Percentiles rank a stretch among this genome's conserved stretches.
These are phyloP conservation scores for Globisporangium cederbergense DNA, from an alignment of 352 stramenopile species.

Conservation along the genomic window DNA sequence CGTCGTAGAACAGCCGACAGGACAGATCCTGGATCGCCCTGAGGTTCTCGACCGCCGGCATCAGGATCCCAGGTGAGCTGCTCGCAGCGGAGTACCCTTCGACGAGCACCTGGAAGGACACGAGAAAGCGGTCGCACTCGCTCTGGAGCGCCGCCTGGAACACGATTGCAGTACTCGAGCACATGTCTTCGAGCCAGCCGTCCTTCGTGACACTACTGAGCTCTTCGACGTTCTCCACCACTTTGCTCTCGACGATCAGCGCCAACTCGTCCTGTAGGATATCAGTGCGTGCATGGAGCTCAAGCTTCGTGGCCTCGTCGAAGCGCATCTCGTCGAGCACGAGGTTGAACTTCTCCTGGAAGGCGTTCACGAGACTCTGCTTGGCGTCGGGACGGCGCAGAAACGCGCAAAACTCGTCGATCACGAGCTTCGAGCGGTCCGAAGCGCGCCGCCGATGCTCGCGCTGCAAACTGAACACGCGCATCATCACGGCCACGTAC, in stretches of 20 bases:
- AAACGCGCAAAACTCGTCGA: slow-evolving; percentile 51
- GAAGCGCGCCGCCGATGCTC: slow-evolving; percentile 31
- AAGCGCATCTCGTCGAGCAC: slow-evolving; percentile 83
- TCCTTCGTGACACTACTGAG: slow-evolving; percentile 40
- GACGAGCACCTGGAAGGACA: slow-evolving; percentile 51
- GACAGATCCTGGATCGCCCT: slow-evolving; percentile 28
- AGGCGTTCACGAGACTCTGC: slow-evolving; percentile 59
- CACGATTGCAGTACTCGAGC: slow-evolving; percentile 34
- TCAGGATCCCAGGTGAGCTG: slow-evolving; percentile 26
- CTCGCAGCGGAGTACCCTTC: slow-evolving; percentile 52
- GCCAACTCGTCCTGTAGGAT: slow-evolving; percentile 66
- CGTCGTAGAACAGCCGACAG: slow-evolving; percentile 41
- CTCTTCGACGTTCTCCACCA: slow-evolving; percentile 38
- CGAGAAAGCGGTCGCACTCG: slow-evolving; percentile 71
- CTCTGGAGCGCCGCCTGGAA: slow-evolving; percentile 61
- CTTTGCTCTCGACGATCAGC: slow-evolving; percentile 40
- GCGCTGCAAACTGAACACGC: slow-evolving; percentile 33
- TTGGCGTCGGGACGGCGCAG: slow-evolving; percentile 62
- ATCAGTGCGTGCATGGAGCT: slow-evolving; percentile 74
- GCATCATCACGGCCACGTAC: slow-evolving; percentile 50
- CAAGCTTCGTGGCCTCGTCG: slow-evolving; percentile 71
- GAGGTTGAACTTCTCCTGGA: slow-evolving; percentile 75
- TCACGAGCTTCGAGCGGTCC: slow-evolving; percentile 27
- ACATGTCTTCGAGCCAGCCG: slow-evolving; percentile 58
- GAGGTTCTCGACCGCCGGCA: slow-evolving; percentile 30